phyloP scores from a whole-genome alignment of 192 early-diverging fungal species.

The Gonapodya prolifera region DNA sequence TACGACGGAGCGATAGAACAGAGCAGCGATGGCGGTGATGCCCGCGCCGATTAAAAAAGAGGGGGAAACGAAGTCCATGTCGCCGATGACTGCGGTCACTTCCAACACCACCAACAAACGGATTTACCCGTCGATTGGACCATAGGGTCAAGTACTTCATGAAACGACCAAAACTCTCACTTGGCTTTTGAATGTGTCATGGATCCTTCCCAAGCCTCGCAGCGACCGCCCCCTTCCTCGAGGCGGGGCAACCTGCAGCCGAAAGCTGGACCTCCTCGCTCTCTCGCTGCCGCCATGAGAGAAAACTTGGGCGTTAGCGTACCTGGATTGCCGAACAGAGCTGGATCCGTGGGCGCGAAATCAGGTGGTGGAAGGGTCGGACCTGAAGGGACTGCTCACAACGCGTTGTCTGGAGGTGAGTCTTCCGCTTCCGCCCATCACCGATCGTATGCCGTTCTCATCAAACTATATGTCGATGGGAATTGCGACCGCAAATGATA shows the following conservation, averaged over 20 bases:
- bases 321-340: neutral
- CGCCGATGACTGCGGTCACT: no score
- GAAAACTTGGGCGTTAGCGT: neutral
- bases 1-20: neutral
- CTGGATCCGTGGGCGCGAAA: neutral
- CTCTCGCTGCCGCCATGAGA: neutral
- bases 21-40: neutral
- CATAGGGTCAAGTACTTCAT: no score
- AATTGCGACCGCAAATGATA: neutral
- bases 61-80: no score
- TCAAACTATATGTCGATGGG: neutral
- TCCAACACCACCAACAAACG: no score
- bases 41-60: neutral
- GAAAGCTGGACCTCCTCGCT: neutral
- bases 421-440: neutral
- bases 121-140: no score
- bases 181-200: no score
- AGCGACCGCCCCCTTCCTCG: no score
- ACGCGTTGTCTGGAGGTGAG: neutral
- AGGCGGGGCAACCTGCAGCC: no score
- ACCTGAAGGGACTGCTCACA: neutral
- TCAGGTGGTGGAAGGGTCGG: neutral
- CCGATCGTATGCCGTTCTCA: neutral
- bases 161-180: no score
- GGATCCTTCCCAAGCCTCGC: no score